Evolutionary conservation across 2,329 filamentous ascomycete species (phyloP), one percentile per base, ranked within the genome.

Genomic region (Bretziella fagacearum): DNA sequence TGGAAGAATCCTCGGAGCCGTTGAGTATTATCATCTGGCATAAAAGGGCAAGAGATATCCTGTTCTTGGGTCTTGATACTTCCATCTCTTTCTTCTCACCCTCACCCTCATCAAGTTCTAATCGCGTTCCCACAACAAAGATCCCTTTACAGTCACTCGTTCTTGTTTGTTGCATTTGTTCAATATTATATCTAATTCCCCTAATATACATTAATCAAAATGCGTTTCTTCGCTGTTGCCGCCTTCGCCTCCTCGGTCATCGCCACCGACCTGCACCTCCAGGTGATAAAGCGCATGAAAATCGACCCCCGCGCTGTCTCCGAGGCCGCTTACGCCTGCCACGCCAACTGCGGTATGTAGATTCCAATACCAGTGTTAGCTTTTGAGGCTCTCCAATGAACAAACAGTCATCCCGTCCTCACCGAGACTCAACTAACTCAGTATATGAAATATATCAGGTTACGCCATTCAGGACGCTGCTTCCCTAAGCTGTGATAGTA

Each of bases 291-390:
- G 46, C 30, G 40, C 18, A 48, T 44, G 8, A 15, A 13, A 4
- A 8, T 37, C 25, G 27, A 48, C 23, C 23, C 46, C 30, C 39
- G 46, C 11, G 46, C 46, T 29, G 46, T 43, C 30, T 37, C 46
- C 17, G 40, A 37, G n/a, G 39, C 36, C n/a, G 26, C 40, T 25
- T 44, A 48, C 15, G 58, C 69, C 35, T 73, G 69, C 57, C 68
- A 71, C 52, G 62, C 64, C 53, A 64, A 65, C 56, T 71, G 68
- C 58, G 68, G 68, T 70, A 58, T 50, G 63, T 57, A n/a, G 33
- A 15, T 22, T 27, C 13, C 18, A 39, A 5, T 15, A 36, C n/a
- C n/a, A n/a, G n/a, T n/a, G n/a, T n/a, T n/a, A n/a, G n/a, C n/a
- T n/a, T n/a, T n/a, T n/a, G n/a, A n/a, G n/a, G n/a, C n/a, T n/a